A percentile compares a stretch with the other conserved stretches of the same genome.
Evolutionary conservation across 2,329 filamentous ascomycete species (phyloP).

Genomic region (Colletotrichum truncatum): DNA sequence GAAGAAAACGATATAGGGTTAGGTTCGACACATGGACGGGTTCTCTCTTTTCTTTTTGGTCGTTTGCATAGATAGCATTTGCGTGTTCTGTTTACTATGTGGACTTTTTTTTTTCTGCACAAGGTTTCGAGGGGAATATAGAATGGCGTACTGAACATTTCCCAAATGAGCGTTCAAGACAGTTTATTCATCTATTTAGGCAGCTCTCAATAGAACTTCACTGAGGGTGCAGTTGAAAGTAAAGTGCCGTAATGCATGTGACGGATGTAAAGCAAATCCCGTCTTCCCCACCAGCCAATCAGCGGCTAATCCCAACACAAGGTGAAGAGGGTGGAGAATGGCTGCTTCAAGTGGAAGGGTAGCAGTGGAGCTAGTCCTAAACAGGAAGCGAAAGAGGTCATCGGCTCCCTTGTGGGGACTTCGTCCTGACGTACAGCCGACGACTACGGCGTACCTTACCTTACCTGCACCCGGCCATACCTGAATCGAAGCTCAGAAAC

Average conservation of each 20-base stretch:
- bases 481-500: slow-evolving; percentile 20
- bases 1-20: not conserved
- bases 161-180: not conserved
- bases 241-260: slow-evolving; percentile 11
- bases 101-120: not conserved
- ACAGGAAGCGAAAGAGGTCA: slow-evolving; percentile 15
- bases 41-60: too few species aligned
- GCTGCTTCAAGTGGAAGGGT: slow-evolving; percentile 16
- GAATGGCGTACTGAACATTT: not conserved
- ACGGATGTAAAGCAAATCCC: slow-evolving; percentile 13
- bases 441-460: slow-evolving; percentile 12
- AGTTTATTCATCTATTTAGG: not conserved
- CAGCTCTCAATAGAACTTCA: not conserved
- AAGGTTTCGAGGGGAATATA: not conserved
- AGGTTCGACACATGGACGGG: not conserved
- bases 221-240: slow-evolving; percentile 3
- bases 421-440: slow-evolving; percentile 26
- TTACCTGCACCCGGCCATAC: slow-evolving; percentile 16
- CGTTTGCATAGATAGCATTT: slow-evolving; percentile 1
- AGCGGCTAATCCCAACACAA: not conserved
- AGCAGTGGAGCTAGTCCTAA: slow-evolving; percentile 1
- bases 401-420: slow-evolving; percentile 25
- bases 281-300: slow-evolving; percentile 2
- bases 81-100: not conserved
- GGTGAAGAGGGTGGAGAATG: slow-evolving; percentile 19